Evolutionary conservation across 768 basidiomycete genomes (phyloP), one percentile per base, ranked within the genome.

Genomic region (Rhodotorula kratochvilovae): DNA sequence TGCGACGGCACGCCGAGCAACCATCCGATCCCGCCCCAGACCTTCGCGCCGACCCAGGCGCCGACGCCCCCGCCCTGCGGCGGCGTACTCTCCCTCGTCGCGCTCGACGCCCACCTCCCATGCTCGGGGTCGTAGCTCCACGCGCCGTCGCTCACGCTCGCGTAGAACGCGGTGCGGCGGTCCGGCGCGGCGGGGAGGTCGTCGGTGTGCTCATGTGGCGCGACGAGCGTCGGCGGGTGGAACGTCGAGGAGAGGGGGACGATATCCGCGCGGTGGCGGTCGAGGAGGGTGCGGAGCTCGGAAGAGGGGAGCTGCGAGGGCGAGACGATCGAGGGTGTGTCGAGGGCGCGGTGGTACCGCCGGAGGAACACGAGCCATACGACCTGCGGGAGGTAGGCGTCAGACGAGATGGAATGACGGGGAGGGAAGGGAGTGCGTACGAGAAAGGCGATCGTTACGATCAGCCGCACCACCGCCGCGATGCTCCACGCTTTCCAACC

Each of bases 291-390:
- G 12, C 36, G 53, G 8, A 70, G 64, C 39, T 70, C 69, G 48
- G 63, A 48, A 15, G 69, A 70, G 2, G 69, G 69, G 11, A 70
- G 59, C 5, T 63, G 51, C 51, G 60, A 46, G n/a, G 69, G 69
- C 23, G 58, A 61, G 46, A 70, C 55, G 63, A 60, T 43, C 58
- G 54, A 43, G 16, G 69, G 63, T 0, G 60, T 61, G 45, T 57
- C 53, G 13, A 70, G 64, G 36, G 64, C 35, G 35, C 21, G 51
- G 64, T 48, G 36, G 69, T 66, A 65, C 8, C 35, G 53, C 4
- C 69, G 60, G 25, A 70, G 53, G 19, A 42, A 1, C 12, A 27
- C 1, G 53, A 65, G 42, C 68, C 68, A 65, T 31, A 48, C 21
- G 43, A 16, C 5, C 68, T 64, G 53, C 56, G n/a, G 19, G 1